phyloP scores from a whole-genome alignment of 164 flowering plant species.

The Annona squamosa region DNA sequence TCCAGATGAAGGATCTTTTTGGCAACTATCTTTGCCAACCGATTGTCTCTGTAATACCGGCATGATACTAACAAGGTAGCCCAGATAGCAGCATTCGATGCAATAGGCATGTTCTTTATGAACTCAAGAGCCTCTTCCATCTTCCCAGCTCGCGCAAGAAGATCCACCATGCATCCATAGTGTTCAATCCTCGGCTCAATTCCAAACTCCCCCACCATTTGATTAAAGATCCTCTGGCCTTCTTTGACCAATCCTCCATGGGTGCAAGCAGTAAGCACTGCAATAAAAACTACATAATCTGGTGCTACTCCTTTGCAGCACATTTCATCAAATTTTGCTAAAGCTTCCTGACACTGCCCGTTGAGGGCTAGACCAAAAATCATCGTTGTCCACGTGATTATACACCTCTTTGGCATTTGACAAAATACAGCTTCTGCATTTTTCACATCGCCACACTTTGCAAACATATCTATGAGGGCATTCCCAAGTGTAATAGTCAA shows the following conservation, averaged over 20 bases:
- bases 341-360: constrained; percentile 43
- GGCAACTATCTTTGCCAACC: constrained; percentile 22
- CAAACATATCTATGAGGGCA: constrained; percentile 49
- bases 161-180: constrained; percentile 52
- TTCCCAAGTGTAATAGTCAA: constrained; percentile 35
- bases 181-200: constrained; percentile 43
- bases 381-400: constrained; percentile 56
- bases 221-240: constrained; percentile 30
- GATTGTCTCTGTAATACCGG: constrained; percentile 28
- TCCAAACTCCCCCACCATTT: constrained; percentile 28
- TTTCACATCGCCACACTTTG: constrained; percentile 47
- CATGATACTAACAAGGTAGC: constrained; percentile 40
- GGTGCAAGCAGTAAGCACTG: constrained; percentile 45
- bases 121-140: constrained; percentile 40
- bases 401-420: constrained; percentile 28
- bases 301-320: constrained; percentile 30
- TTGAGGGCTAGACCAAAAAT: constrained; percentile 44
- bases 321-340: constrained; percentile 35
- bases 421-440: constrained; percentile 27
- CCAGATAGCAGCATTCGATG: constrained; percentile 52
- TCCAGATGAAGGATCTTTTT: constrained; percentile 33
- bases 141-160: constrained; percentile 47
- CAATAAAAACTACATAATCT: constrained; percentile 46
- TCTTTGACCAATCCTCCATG: constrained; percentile 53
- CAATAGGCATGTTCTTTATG: constrained; percentile 41